phyloP scores from a whole-genome alignment of 2,329 filamentous ascomycete species.

The Colletotrichum melonis region DNA sequence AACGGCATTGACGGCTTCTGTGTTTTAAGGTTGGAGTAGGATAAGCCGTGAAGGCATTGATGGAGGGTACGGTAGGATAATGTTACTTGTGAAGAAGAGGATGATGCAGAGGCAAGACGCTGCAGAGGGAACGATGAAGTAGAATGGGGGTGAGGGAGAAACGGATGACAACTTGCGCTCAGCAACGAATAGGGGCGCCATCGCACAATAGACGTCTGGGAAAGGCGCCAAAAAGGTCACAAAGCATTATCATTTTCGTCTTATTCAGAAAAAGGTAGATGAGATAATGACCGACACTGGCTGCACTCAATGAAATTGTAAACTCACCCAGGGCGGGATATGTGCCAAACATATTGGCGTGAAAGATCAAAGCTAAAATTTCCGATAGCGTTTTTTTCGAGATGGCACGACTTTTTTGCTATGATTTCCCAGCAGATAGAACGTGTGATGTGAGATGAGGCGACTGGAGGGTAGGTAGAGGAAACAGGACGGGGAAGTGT shows the following conservation, averaged over 20 bases:
- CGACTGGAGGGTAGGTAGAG: background rate
- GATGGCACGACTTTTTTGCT: background rate
- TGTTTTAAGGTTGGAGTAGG: constrained; percentile 1
- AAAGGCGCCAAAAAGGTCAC: background rate
- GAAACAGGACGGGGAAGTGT: background rate
- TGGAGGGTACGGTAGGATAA: background rate
- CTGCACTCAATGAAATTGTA: constrained; percentile 1
- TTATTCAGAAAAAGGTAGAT: background rate
- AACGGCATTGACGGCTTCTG: constrained; percentile 36
- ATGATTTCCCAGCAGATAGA: background rate
- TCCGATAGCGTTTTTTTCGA: constrained; percentile 4
- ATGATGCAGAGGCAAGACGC: background rate
- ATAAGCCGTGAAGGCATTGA: constrained; percentile 9
- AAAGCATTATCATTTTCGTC: background rate
- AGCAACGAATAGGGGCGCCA: background rate
- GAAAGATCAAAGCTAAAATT: constrained; percentile 2
- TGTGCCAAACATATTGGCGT: constrained; percentile 55
- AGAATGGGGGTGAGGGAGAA: background rate
- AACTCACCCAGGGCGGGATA: constrained; percentile 54
- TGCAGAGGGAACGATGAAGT: background rate
- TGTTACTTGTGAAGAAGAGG: background rate
- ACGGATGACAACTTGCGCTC: background rate
- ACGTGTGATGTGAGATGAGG: constrained; percentile 3
- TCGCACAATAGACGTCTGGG: background rate
- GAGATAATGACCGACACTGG: background rate